phyloP scores from a whole-genome alignment of 1,284 basidiomycete genomes.

The Cutaneotrichosporon sp. region DNA sequence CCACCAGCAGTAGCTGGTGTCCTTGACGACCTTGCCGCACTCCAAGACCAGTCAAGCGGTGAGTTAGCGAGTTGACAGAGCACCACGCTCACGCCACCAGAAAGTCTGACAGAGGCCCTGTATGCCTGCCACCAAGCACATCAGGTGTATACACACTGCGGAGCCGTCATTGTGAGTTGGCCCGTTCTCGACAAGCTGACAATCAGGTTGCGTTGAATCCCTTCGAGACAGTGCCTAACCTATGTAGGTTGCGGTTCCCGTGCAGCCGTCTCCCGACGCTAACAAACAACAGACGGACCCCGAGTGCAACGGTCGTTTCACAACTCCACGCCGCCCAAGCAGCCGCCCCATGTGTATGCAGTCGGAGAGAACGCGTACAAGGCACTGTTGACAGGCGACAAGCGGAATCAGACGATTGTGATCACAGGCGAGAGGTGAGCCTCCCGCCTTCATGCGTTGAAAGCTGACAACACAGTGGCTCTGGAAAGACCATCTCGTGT shows the following conservation, averaged over 20 bases:
- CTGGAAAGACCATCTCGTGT: constrained; percentile 20
- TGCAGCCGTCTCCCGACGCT: no score
- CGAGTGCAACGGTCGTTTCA: constrained; percentile 11
- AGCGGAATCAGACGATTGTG: constrained; percentile 17
- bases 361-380: constrained; percentile 18
- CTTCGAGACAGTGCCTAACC: constrained; percentile 10
- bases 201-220: constrained; percentile 17
- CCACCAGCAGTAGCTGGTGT: neutral
- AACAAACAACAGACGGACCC: constrained; percentile 9
- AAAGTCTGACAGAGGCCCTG: constrained; percentile 16
- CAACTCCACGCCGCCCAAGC: constrained; percentile 8
- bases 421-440: constrained; percentile 21
- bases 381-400: constrained; percentile 6
- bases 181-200: neutral
- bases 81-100: constrained; percentile 4
- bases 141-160: constrained; percentile 17
- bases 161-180: constrained; percentile 13
- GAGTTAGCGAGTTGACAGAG: neutral
- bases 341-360: constrained; percentile 18
- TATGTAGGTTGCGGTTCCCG: constrained; percentile 13
- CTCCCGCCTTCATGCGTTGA: no score
- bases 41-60: constrained; percentile 6
- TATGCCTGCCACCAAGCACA: constrained; percentile 8
- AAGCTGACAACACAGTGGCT: constrained; percentile 7
- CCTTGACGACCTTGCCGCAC: constrained; percentile 1